Evolutionary conservation across 352 stramenopile genomes (phyloP).

Genomic region (Globisporangium megalacanthum): DNA sequence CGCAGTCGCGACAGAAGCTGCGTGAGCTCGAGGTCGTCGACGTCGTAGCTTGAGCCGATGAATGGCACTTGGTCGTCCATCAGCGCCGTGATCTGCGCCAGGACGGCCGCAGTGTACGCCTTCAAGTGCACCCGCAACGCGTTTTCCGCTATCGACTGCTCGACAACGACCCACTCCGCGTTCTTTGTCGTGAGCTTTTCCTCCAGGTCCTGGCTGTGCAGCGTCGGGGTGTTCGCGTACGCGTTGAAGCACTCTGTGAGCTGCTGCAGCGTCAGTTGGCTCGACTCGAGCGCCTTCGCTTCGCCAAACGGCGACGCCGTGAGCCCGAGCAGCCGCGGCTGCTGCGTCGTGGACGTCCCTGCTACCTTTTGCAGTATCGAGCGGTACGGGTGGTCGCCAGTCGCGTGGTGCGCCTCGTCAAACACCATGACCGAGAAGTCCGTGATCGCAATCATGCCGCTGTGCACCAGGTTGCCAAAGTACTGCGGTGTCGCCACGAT

Average conservation of each 20-base stretch:
- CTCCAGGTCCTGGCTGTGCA: slow-evolving; percentile 38
- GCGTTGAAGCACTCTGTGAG: slow-evolving; percentile 44
- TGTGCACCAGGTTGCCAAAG: slow-evolving; percentile 57
- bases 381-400: slow-evolving; percentile 53
- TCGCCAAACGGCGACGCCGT: slow-evolving; percentile 75
- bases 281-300: slow-evolving; percentile 26
- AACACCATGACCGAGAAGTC: slow-evolving; percentile 75
- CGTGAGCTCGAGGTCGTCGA: slow-evolving; percentile 41
- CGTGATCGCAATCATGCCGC: slow-evolving; percentile 25
- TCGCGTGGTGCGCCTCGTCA: slow-evolving; percentile 77
- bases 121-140: slow-evolving; percentile 37
- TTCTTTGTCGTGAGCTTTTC: slow-evolving; percentile 48
- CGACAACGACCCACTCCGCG: slow-evolving; percentile 49
- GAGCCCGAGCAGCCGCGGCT: slow-evolving; percentile 55
- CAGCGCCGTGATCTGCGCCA: slow-evolving; percentile 18
- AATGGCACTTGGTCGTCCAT: slow-evolving; percentile 34
- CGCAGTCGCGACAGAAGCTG: slow-evolving; percentile 47
- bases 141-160: slow-evolving; percentile 27
- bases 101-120: slow-evolving; percentile 40
- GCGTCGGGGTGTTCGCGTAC: slow-evolving; percentile 55
- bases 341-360: slow-evolving; percentile 12
- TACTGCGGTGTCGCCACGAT: slow-evolving; percentile 67
- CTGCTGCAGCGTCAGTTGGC: slow-evolving; percentile 29
- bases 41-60: slow-evolving; percentile 38
- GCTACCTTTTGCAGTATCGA: slow-evolving; percentile 43